These are phyloP conservation scores for Blepharisma stoltei DNA, from an alignment of 73 alveolate genomes.

Conservation along the genomic window DNA sequence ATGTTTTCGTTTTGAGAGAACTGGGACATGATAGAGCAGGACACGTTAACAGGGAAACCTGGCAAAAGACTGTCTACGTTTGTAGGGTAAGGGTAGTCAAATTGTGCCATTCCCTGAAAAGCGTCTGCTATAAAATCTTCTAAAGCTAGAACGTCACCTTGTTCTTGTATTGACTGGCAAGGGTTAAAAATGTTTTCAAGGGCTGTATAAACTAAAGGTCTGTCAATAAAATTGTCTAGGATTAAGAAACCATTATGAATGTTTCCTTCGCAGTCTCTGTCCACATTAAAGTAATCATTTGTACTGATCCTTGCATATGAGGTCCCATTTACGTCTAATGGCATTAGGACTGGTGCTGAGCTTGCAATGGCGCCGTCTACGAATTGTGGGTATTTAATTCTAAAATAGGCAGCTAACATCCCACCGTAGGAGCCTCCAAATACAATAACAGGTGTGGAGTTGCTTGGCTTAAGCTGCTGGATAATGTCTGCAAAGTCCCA, in stretches of 20 bases:
- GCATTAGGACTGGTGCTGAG: conserved; percentile 66
- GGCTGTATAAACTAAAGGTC: neutral
- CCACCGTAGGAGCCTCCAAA: conserved; percentile 81
- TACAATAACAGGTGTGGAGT: conserved; percentile 36
- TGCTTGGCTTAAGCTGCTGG: neutral
- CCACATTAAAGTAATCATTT: neutral
- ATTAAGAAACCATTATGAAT: neutral
- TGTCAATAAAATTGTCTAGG: neutral
- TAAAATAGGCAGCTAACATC: conserved; percentile 65
- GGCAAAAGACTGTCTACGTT: neutral
- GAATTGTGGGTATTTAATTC: conserved; percentile 58
- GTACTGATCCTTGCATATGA: neutral
- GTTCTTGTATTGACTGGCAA: conserved; percentile 33
- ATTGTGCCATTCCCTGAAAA: neutral
- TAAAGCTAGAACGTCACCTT: neutral
- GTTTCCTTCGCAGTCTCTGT: neutral
- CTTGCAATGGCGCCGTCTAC: conserved; percentile 64
- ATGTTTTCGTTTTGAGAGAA: neutral
- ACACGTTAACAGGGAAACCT: conserved; percentile 19
- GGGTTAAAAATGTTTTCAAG: neutral
- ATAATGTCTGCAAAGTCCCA: conserved; percentile 21
- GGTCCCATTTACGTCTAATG: conserved; percentile 34
- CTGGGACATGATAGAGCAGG: neutral
- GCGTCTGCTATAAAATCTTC: conserved; percentile 25
- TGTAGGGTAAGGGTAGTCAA: conserved; percentile 31